Evolutionary conservation across 345 rosid species (phyloP).

Genomic region (Bruguiera parviflora): DNA sequence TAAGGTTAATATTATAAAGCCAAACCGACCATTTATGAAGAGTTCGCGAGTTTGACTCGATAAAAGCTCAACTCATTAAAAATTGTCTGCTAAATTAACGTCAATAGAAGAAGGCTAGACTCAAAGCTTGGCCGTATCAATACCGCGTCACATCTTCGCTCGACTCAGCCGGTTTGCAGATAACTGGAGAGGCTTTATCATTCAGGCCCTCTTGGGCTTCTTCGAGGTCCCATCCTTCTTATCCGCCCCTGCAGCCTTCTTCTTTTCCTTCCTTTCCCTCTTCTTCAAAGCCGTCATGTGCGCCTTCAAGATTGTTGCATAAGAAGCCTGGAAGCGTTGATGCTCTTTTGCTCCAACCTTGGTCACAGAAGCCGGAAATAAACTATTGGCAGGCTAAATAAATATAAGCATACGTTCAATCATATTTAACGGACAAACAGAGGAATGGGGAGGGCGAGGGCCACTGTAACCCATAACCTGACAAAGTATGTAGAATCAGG

Average conservation of each 20-base stretch:
- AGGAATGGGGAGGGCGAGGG: neutral
- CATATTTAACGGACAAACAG: neutral
- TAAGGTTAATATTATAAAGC: no score
- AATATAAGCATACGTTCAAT: neutral
- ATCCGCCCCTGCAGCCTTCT: constrained; percentile 60
- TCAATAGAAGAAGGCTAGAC: no score
- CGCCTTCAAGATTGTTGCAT: constrained; percentile 87
- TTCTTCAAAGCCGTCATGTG: constrained; percentile 86
- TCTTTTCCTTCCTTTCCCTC: constrained; percentile 89
- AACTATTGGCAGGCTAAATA: constrained; percentile 8
- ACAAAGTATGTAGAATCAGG: no score
- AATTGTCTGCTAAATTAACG: no score
- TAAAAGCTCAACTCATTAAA: no score
- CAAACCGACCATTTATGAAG: no score
- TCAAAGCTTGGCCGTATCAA: no score
- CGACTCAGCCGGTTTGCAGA: no score
- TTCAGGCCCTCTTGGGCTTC: constrained; percentile 34
- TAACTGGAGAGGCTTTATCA: no score
- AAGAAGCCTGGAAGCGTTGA: constrained; percentile 89
- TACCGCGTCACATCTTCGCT: no score
- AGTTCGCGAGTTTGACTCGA: no score
- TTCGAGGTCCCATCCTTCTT: constrained; percentile 38
- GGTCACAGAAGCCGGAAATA: constrained; percentile 6
- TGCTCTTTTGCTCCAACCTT: constrained; percentile 92
- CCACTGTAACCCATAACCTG: no score